Base-by-base conservation (phyloP, 768 basidiomycete species). In the Mycena polygramma region DNA sequence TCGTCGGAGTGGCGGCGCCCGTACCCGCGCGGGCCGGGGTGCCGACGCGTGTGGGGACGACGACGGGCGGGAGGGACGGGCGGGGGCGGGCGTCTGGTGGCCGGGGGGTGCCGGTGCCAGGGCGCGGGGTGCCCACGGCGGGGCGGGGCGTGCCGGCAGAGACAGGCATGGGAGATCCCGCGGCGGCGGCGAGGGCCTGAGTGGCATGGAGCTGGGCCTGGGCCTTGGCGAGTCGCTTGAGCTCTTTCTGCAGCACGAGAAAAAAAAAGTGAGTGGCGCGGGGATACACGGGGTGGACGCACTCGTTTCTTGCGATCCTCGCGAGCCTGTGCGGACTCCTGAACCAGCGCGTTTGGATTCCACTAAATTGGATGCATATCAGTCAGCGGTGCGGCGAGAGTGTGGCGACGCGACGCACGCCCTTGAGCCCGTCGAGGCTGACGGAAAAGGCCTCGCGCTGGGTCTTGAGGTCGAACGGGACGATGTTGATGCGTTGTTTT, bases 261-360 rank as follows among this genome's bases (percentile, higher is more conserved):
- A 15, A n/a, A 17, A 54, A 22, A 41, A 45, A 48, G 60, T 43
- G 55, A 60, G 48, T 52, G 39, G 24, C 55, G 45, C 39, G 41
- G 46, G 26, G 53, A 54, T 24, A 55, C 45, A 73, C 24, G 36
- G 39, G 6, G 36, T 60, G 71, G 53, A 87, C 91, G 75, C 57
- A 92, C 92, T 84, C 91, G 88, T 82, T 88, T 91, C 84, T 90
- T 93, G 77, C 92, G 84, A 81, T 93, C 92, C 79, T 93, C 92
- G 64, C 90, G 83, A 49, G 92, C 92, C 80, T 93, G 92, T 1
- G 91, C 88, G 7, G 91, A 90, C 79, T 92, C 92, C 37, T 87
- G 80, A 5, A 93, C 83, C 26, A 93, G 82, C 10, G 87, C 78
- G 63, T 83, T 86, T 19, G 86, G 81, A 75, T 93, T 93, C 91